Conservation (phyloP, 2,329 filamentous ascomycete species). For the Epichloe brachyelytri region DNA sequence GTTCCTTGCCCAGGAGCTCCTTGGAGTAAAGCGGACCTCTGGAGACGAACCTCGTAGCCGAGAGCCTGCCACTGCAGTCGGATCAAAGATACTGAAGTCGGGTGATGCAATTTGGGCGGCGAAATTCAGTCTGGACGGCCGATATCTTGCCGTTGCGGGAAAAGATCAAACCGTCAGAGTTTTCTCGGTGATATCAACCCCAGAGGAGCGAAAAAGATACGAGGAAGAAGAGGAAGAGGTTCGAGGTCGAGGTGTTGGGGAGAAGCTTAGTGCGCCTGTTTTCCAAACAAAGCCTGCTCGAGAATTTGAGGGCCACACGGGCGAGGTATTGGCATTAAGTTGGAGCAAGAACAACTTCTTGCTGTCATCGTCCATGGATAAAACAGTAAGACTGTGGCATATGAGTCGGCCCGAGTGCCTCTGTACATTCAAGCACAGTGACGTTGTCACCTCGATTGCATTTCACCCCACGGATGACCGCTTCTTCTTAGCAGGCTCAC, state of each 20-base stretch:
- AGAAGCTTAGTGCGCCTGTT: slow-evolving; percentile 75
- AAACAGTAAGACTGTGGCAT: slow-evolving; percentile 92
- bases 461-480: slow-evolving; percentile 93
- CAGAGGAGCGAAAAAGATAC: slow-evolving; percentile 63
- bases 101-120: slow-evolving; percentile 77
- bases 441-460: slow-evolving; percentile 87
- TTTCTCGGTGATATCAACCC: slow-evolving; percentile 75
- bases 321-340: slow-evolving; percentile 78
- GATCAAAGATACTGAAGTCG: slow-evolving; percentile 28
- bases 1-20: slow-evolving; percentile 87
- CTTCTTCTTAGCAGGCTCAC: slow-evolving; percentile 87
- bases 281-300: slow-evolving; percentile 67
- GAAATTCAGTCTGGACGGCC: slow-evolving; percentile 86
- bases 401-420: slow-evolving; percentile 73
- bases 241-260: slow-evolving; percentile 23
- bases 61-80: slow-evolving; percentile 23
- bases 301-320: slow-evolving; percentile 73
- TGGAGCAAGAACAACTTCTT: slow-evolving; percentile 99
- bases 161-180: slow-evolving; percentile 76
- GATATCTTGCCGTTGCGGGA: slow-evolving; percentile 81
- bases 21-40: slow-evolving; percentile 35
- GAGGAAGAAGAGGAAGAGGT: slow-evolving; percentile 44
- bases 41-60: slow-evolving; percentile 17
- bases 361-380: slow-evolving; percentile 94
- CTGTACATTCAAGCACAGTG: slow-evolving; percentile 86